A percentile compares a stretch with the other conserved stretches of the same genome.
Conservation (phyloP, 345 rosid genomes). For the Sonneratia caseolaris region DNA sequence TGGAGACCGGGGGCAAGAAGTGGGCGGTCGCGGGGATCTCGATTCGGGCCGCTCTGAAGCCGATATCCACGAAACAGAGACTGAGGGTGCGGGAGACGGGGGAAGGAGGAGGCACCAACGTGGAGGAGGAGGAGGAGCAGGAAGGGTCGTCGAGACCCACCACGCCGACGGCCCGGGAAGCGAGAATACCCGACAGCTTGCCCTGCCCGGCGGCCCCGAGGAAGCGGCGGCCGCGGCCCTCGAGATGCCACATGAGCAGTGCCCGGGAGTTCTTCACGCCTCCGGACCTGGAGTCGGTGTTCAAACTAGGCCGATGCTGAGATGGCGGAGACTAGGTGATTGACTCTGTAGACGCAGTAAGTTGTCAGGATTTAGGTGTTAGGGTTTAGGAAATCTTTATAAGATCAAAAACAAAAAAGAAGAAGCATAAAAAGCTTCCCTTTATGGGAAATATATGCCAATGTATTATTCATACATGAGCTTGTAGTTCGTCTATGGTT, state of each 20-base stretch:
- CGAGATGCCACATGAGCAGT: constrained; percentile 16
- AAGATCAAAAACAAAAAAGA: neutral
- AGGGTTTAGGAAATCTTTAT: neutral
- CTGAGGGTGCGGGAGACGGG: constrained; percentile 11
- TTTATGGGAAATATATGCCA: too few relatives aligned
- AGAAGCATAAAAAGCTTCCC: neutral
- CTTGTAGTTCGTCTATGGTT: too few relatives aligned
- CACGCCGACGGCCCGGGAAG: constrained; percentile 27
- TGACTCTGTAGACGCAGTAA: neutral
- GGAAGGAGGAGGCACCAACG: constrained; percentile 6
- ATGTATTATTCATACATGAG: too few relatives aligned
- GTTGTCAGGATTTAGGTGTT: neutral
- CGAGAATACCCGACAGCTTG: constrained; percentile 21
- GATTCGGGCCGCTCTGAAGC: constrained; percentile 24
- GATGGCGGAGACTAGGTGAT: constrained; percentile 1
- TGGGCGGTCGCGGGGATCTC: constrained; percentile 17
- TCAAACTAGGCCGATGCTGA: constrained; percentile 16
- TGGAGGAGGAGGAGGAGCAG: constrained; percentile 2
- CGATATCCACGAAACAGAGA: constrained; percentile 18
- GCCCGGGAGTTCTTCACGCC: constrained; percentile 36
- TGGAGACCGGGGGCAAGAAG: constrained; percentile 11
- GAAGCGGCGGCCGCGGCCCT: constrained; percentile 24
- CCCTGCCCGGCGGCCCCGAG: constrained; percentile 39
- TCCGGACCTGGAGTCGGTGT: constrained; percentile 39
- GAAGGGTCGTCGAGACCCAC: constrained; percentile 11